Evolutionary conservation across 768 basidiomycete genomes (phyloP).

Genomic region (Coprinopsis cinerea): DNA sequence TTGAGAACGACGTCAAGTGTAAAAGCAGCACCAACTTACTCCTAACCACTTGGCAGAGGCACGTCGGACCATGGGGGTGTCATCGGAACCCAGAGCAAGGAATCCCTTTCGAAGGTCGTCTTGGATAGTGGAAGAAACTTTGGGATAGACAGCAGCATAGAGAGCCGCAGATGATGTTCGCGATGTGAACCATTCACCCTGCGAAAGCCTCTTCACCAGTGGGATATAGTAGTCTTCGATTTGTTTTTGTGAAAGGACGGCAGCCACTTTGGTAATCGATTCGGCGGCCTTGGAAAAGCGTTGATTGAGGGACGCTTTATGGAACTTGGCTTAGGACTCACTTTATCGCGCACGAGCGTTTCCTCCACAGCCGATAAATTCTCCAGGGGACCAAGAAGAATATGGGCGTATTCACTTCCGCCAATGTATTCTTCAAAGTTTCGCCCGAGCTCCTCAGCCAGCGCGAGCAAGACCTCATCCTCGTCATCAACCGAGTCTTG

Average conservation of each 20-base stretch:
- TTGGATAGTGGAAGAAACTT: conserved; percentile 65
- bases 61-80: conserved; percentile 97
- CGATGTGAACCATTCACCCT: conserved; percentile 98
- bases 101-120: conserved; percentile 89
- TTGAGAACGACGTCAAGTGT: conserved; percentile 4
- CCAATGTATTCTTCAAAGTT: conserved; percentile 94
- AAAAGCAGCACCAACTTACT: conserved; percentile 47
- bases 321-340: conserved; percentile 24
- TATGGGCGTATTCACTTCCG: conserved; percentile 79
- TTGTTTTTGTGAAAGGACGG: conserved; percentile 68
- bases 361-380: conserved; percentile 96
- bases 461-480: conserved; percentile 92
- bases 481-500: conserved; percentile 99
- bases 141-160: conserved; percentile 84
- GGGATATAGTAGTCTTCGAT: conserved; percentile 91
- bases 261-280: conserved; percentile 87
- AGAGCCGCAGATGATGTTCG: conserved; percentile 93
- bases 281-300: conserved; percentile 71
- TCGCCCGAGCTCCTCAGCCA: conserved; percentile 91
- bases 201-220: conserved; percentile 79
- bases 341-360: conserved; percentile 97
- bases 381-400: conserved; percentile 87
- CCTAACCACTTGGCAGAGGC: conserved; percentile 96
- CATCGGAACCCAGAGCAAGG: conserved; percentile 77
- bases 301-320: conserved; percentile 7